Evolutionary conservation across 495 filamentous ascomycete species (phyloP).

Genomic region (Xylaria flabelliformis): DNA sequence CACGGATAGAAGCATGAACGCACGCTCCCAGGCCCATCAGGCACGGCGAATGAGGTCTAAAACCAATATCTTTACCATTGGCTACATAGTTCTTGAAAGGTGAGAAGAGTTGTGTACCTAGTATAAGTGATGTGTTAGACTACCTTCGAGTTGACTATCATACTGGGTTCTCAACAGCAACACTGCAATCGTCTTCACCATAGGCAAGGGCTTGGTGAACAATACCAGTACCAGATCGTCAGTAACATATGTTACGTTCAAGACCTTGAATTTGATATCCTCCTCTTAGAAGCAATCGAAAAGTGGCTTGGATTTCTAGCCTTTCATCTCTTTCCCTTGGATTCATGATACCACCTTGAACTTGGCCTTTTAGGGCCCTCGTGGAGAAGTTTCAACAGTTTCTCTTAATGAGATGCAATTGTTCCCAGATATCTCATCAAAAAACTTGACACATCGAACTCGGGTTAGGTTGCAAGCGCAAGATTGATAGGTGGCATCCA

Average conservation of each 20-base stretch:
- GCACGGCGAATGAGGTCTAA: background rate
- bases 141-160: slow-evolving; percentile 66
- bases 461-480: slow-evolving; percentile 80
- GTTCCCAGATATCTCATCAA: slow-evolving; percentile 79
- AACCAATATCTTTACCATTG: slow-evolving; percentile 63
- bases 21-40: background rate
- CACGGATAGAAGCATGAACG: background rate
- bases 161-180: slow-evolving; percentile 66
- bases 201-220: slow-evolving; percentile 96
- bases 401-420: slow-evolving; percentile 87
- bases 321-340: slow-evolving; percentile 86
- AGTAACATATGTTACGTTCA: slow-evolving; percentile 90
- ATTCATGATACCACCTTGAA: slow-evolving; percentile 84
- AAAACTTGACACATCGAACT: slow-evolving; percentile 92
- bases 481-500: slow-evolving; percentile 93
- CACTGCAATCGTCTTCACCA: slow-evolving; percentile 95
- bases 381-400: slow-evolving; percentile 83
- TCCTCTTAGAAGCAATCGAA: slow-evolving; percentile 95
- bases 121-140: slow-evolving; percentile 94
- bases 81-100: slow-evolving; percentile 98
- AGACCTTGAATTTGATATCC: slow-evolving; percentile 80
- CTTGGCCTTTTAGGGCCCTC: slow-evolving; percentile 98
- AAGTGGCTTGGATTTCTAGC: slow-evolving; percentile 89
- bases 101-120: slow-evolving; percentile 90
- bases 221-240: slow-evolving; percentile 90